Base-by-base conservation (phyloP, 1,139 yeast species). In the Pichia sp. region DNA sequence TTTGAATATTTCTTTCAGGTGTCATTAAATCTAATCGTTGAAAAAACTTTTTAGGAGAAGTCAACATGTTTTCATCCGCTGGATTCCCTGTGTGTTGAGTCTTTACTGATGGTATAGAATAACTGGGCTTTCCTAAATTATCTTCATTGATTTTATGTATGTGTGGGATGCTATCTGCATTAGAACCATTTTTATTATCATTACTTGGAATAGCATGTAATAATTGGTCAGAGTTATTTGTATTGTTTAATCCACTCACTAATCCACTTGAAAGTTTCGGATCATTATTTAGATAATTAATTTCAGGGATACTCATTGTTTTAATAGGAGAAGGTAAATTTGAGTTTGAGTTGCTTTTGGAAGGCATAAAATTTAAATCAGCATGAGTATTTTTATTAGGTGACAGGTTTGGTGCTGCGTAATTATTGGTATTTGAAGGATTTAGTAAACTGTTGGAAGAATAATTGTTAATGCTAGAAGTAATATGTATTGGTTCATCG, bases 281-380 rank as follows among this genome's bases (percentile, higher is more conserved):
- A 16, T 39, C 42, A 20, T 29, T 36, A 22, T 38, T 42, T 13
- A 41, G 16, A 24, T 43, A 43, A n/a, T 40, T 46, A 19, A 44
- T 43, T 21, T 53, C 53, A 4, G 55, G 42, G 16, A 52, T 46
- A 10, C 50, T 47, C 36, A 59, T 47, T 21, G 52, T 38, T 46
- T 61, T 60, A 24, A 58, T 47, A 20, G 67, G 65, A 13, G 63
- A 63, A 14, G 64, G 58, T 43, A 45, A 30, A 14, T 29, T 29
- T 3, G 43, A 36, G 16, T 38, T 35, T n/a, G 22, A 21, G 8
- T 18, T 33, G 14, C 24, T 33, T 19, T 37, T 41, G 9, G 26
- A 3, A 5, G 29, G 25, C 11, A 41, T 21, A 20, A 34, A 34
- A 18, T 18, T 36, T 8, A 41, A 11, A 22, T 34, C 39, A 4